Evolutionary conservation across 805 yeast genomes (phyloP).

Genomic region (Teunomyces funiuensis): DNA sequence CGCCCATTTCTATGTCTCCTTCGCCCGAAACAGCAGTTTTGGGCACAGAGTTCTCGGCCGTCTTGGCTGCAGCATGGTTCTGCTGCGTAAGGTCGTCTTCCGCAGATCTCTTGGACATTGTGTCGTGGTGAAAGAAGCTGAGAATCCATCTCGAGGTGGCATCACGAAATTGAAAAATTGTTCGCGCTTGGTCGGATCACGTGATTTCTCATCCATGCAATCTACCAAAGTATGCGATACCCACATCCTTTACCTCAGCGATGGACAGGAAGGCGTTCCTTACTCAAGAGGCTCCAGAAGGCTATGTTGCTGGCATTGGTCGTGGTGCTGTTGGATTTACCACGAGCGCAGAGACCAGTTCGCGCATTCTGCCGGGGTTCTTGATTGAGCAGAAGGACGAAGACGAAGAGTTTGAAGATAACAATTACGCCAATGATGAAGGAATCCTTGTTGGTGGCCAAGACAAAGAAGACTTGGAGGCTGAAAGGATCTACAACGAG

Average conservation of each 20-base stretch:
- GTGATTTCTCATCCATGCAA: not conserved
- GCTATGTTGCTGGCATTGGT: conserved; percentile 89
- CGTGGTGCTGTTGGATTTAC: conserved; percentile 95
- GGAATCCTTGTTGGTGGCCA: conserved; percentile 22
- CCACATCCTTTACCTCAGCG: too few species aligned
- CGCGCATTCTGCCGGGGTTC: conserved; percentile 7
- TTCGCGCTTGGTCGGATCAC: not conserved
- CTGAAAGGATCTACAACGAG: conserved; percentile 63
- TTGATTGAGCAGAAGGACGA: conserved; percentile 27
- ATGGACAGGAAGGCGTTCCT: conserved; percentile 48
- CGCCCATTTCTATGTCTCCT: conserved; percentile 66
- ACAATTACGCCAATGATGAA: conserved; percentile 23
- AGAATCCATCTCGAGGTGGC: not conserved
- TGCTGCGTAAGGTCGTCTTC: conserved; percentile 27
- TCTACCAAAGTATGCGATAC: not conserved
- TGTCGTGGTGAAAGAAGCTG: not conserved
- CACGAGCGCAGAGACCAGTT: conserved; percentile 66
- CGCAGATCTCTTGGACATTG: conserved; percentile 56
- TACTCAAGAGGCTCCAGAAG: conserved; percentile 84
- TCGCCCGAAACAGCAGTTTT: conserved; percentile 20
- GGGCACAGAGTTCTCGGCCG: conserved; percentile 40
- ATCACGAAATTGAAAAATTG: not conserved
- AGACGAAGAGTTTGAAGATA: conserved; percentile 16
- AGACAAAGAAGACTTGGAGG: conserved; percentile 71
- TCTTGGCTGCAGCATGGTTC: conserved; percentile 35